Evolutionary conservation across 1,284 basidiomycete species (phyloP), one percentile per base, ranked within the genome.

Genomic region (Afroboletus lepidellus): DNA sequence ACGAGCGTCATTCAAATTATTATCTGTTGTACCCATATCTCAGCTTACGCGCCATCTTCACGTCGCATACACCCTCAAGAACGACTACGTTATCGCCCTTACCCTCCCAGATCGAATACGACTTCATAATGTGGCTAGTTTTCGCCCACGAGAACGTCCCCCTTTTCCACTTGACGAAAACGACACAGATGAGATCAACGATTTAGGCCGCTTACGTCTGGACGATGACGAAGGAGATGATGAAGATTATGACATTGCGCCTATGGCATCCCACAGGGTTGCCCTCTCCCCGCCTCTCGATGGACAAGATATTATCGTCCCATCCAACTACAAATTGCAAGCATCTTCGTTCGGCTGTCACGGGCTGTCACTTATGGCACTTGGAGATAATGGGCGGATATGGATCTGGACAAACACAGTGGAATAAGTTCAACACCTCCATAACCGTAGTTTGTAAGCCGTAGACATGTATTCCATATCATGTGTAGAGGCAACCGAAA

Each of bases 1-100:
- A 32, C 51, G 48, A 81, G 86, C 79, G 34, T 86, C 84, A 0
- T 86, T 84, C 70, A 85, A 81, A 56, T 59, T 86, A 20, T 67
- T 86, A 15, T 76, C 84, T 1, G 73, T 73, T 9, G 69, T 74
- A 47, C 69, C 74, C 9, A 74, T 83, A 50, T 75, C 77, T 3
- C 63, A 70, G 38, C 62, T 65, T 12, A 60, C 66, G 30, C 69
- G 63, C 12, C 75, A 78, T 33, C 56, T 83, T 36, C 70, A 75
- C 43, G 58, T 81, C 16, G 78, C 73, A 56, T 72, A 75, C 29
- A 73, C 76, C 1, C 63, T 67, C 12, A 67, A 53, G 12, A 75
- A 79, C 54, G 79, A 83, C 57, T 83, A 83, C 15, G 58, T 86
- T 32, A 64, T 83, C 27, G 66, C 78, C 6, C 61, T 79, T 52